Base-by-base conservation (phyloP, 2,329 filamentous ascomycete genomes). In the Penicillium paneum region DNA sequence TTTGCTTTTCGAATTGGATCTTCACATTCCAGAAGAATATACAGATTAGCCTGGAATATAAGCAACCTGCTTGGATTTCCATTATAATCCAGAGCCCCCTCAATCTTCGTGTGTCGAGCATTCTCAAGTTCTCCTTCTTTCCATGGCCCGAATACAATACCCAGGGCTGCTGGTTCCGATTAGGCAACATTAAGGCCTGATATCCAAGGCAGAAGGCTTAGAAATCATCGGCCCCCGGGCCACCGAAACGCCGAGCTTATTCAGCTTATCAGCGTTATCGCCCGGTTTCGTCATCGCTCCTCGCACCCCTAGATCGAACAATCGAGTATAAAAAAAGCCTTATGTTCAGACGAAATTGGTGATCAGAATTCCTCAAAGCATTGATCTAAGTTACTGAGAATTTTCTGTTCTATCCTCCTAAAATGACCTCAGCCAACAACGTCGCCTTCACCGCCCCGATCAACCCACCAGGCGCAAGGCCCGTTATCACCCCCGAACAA, bases 381-480 rank as follows among this genome's bases (percentile, higher is more conserved):
- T 21, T 19, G 13, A 45, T 3, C 8, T 7, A 17, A 28, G n/a
- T 15, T 2, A 28, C 19, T 15, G 4, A 29, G 3, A 8, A 12
- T 10, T 40, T 11, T 5, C 17, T n/a, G n/a, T 15, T 15, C 29
- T 36, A 35, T n/a, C 13, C 34, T n/a, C 13, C 7, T 41, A 60
- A n/a, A 31, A 64, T 64, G 61, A 38, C 53, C 15, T 50, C 61
- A n/a, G 35, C 68, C 21, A 71, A 71, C 59, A 67, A 73, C 58
- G 49, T 73, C 55, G 71, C 72, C 39, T 74, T 67, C 64, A 75
- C 72, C 8, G 65, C 69, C 2, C 66, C 67, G 2, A 67, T 76
- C 59, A 76, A 76, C 53, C 69, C 72, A 38, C 45, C 68, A 2
- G 65, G 63, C 1, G 57, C 59, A 7, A 62, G 56, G 21, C 67